Base-by-base conservation (phyloP, 768 basidiomycete genomes). In the Fomitopsis serialis region DNA sequence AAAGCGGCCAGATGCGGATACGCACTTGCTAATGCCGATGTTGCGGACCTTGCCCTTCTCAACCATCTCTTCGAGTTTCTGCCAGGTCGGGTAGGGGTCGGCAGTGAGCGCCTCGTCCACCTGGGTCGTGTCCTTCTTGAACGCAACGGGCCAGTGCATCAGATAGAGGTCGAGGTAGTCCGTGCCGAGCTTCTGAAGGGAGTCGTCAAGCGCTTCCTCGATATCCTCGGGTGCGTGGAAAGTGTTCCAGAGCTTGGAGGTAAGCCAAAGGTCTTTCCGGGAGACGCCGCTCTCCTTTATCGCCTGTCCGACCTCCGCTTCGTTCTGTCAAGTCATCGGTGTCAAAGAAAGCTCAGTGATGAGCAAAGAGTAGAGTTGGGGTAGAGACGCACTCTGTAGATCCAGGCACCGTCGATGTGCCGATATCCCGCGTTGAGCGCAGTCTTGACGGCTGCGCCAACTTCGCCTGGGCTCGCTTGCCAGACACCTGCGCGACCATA, bases 21-120 rank as follows among this genome's bases (percentile, higher is more conserved):
- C 77, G 54, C 54, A 85, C 85, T 93, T 93, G 85, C 86, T 88
- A 42, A 92, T 74, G 42, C 91, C 91, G 50, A 92, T 92, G 59
- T 89, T 86, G 64, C 78, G 78, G 42, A 87, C 70, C 65, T 90
- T 87, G 22, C 90, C 90, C 60, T 82, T 84, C 57, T 81, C 80
- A 2, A 89, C 85, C 69, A 89, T 70, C 66, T 86, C 80, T 63
- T 92, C 89, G 45, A 92, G 79, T 57, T 82, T 89, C 64, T 84
- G 72, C 89, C 89, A 92, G 0, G 89, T 90, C 17, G 84, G 84
- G 61, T 87, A 85, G 1, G 87, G 81, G 61, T 90, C 75, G 22
- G 78, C 80, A 5, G 85, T 85, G 4, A 90, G 78, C 4, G 75
- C 74, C 52, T 67, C 58, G 34, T 83, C 77, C 54, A 86, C 65